Base-by-base conservation (phyloP, 805 yeast genomes). In the Pichia exigua region DNA sequence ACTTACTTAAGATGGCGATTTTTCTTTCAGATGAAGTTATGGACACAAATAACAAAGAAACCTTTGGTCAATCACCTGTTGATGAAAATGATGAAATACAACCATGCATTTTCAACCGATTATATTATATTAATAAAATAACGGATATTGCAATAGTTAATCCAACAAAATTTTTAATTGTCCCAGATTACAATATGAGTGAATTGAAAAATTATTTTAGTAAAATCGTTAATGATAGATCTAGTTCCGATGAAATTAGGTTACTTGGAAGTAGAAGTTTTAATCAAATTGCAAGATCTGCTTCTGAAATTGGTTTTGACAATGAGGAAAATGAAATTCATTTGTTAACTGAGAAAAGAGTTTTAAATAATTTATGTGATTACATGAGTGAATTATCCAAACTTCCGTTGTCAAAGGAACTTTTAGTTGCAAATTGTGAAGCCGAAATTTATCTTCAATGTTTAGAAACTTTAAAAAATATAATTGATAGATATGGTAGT, bases 401-500 rank as follows among this genome's bases (percentile, higher is more conserved):
- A 1, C 61, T 74, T 13, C 68, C 67, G 0, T 42, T 54, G 50
- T 71, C 81, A 1, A 59, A 61, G 21, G 82, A 78, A 54, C 58
- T 73, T 11, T 60, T 76, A 49, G 65, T 78, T 1, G 69, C 78
- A 50, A 79, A 79, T 56, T 77, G 82, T 32, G 89, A 85, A 57
- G 76, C 82, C 2, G 91, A 85, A 49, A 79, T 89, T 54, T 80
- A 84, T 54, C 73, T 85, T 18, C 76, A 76, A 28, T 67, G 79
- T 0, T 69, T 91, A 42, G 76, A 79, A 28, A 83, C 88, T 0
- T 65, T 92, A 48, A 85, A 82, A 61, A 80, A 75, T 30, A 72
- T 91, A n/a, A 73, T 92, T 32, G 95, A 90, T 60, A 82, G 85
- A 58, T 85, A 81, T 62, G 97, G 95, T 1, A 74, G 76, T 38